phyloP scores from a whole-genome alignment of 805 yeast species.

The Saccharomycopsis olivae region DNA sequence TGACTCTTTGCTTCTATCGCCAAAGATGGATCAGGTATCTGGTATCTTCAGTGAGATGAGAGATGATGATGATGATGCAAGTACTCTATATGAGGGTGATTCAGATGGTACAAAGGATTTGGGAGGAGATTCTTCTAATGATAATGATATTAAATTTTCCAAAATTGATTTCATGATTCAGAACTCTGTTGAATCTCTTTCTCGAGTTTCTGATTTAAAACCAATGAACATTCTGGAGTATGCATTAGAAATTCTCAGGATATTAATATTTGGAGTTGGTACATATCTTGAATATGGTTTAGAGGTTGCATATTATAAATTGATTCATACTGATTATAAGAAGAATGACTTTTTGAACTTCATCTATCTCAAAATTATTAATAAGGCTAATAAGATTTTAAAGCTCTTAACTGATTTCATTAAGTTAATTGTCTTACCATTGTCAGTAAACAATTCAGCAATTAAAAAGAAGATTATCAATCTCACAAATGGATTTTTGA shows the following conservation, averaged over 20 bases:
- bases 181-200: conserved; percentile 65
- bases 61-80: conserved; percentile 4
- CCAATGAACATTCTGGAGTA: conserved; percentile 53
- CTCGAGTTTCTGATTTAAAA: conserved; percentile 63
- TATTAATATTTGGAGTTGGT: conserved; percentile 60
- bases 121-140: no score
- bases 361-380: conserved; percentile 37
- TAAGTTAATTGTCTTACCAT: conserved; percentile 65
- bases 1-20: conserved; percentile 12
- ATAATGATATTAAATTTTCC: conserved; percentile 26
- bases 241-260: conserved; percentile 55
- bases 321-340: conserved; percentile 29
- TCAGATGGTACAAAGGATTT: conserved; percentile 1
- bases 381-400: conserved; percentile 47
- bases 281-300: conserved; percentile 66
- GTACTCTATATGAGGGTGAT: background rate
- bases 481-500: conserved; percentile 48
- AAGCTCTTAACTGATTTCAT: conserved; percentile 61
- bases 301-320: conserved; percentile 50
- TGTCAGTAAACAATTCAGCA: conserved; percentile 50
- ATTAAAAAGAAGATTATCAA: conserved; percentile 49
- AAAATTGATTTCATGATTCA: conserved; percentile 55
- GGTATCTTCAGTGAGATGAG: conserved; percentile 16
- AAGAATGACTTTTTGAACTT: conserved; percentile 30
- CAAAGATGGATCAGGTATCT: conserved; percentile 15